Evolutionary conservation across 345 rosid genomes (phyloP).

Genomic region (Salix purpurea): DNA sequence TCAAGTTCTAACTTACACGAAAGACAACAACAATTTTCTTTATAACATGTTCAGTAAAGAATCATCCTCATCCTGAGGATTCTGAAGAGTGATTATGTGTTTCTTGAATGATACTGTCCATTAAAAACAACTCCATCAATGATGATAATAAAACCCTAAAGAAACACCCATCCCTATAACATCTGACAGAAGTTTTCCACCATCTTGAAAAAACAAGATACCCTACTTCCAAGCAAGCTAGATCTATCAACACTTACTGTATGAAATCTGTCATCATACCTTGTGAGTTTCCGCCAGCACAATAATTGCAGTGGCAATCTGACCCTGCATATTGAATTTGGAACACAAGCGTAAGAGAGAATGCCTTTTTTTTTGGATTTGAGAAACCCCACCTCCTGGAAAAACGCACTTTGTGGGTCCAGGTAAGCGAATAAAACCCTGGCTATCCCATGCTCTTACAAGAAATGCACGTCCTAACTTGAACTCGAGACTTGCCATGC

Average conservation of each 20-base stretch:
- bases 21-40: not conserved
- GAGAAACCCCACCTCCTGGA: no score
- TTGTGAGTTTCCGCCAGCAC: no score
- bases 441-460: no score
- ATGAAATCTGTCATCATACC: no score
- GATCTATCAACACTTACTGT: not conserved
- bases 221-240: not conserved
- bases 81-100: conserved; percentile 64
- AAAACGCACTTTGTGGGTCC: no score
- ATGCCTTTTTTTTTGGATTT: no score
- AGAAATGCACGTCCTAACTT: no score
- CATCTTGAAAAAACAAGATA: not conserved
- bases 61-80: conserved; percentile 49
- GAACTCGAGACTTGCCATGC: no score
- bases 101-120: conserved; percentile 71
- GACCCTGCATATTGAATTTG: no score
- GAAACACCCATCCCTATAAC: not conserved
- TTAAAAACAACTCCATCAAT: not conserved
- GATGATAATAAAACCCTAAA: not conserved
- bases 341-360: no score
- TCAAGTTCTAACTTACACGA: not conserved
- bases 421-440: no score
- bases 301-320: no score
- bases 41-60: conserved; percentile 8
- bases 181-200: not conserved